Base-by-base conservation (phyloP, 1,284 basidiomycete species). In the Cutaneotrichosporon mucoides region DNA sequence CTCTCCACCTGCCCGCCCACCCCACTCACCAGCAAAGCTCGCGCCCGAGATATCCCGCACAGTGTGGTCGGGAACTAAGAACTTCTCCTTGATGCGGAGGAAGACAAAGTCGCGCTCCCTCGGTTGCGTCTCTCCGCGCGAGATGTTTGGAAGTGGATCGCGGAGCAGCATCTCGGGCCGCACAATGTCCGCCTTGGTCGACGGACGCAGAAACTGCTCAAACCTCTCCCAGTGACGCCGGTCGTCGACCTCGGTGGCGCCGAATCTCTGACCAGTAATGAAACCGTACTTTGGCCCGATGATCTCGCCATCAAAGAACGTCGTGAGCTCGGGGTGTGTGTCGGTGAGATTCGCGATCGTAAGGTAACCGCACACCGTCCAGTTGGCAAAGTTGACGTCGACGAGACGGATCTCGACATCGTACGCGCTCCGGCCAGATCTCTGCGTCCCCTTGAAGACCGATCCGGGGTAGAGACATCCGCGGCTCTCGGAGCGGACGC, bases 81-180 rank as follows among this genome's bases (percentile, higher is more conserved):
- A 97, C 69, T 88, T 84, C 79, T 98, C 94, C 79, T 98, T 98
- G 89, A 93, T 95, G 60, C 94, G 83, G 88, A 98, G 92, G 75
- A 97, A 98, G 38, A 82, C 73, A 60, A 79, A 82, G 53, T 77
- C 76, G 52, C 77, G 68, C 62, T 79, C 77, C 50, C 70, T 65
- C 49, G 62, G 61, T 38, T 55, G 62, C 6, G 53, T 66, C 57
- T 68, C 67, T n/a, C 68, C 72, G 6, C 47, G 53, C 41, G 60
- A 56, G 52, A 65, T 44, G 60, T 71, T 73, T 1, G 70, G 69
- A 33, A 68, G 41, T 0, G 72, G 72, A 64, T 79, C 88, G 61
- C 85, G 81, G 70, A 92, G 86, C 34, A 88, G 88, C 75, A 89
- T 72, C 63, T 86, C 83, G 0, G 89, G 88, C 66, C 84, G 83